Evolutionary conservation across 2,329 filamentous ascomycete genomes (phyloP).

Genomic region (Cordyceps militaris): DNA sequence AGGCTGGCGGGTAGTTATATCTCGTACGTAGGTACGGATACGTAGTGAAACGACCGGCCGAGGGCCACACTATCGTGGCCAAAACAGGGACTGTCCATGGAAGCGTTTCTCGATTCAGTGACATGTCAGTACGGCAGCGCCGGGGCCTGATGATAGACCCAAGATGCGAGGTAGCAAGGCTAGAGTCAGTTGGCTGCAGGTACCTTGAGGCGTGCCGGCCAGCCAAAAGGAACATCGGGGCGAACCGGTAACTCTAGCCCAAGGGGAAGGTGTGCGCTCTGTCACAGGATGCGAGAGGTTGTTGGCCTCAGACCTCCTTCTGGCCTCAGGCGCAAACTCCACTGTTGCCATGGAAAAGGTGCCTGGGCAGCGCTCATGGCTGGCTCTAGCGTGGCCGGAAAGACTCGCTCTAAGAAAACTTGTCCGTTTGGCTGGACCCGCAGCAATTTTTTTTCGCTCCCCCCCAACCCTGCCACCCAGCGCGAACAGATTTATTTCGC

Average conservation of each 20-base stretch:
- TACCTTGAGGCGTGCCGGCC: not conserved
- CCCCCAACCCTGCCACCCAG: constrained; percentile 36
- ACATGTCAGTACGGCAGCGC: not conserved
- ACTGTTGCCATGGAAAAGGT: constrained; percentile 16
- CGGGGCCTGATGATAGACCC: not conserved
- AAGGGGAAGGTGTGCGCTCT: not conserved
- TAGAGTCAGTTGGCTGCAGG: not conserved
- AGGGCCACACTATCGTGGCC: too few species aligned
- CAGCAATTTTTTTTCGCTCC: constrained; percentile 43
- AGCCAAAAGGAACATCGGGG: constrained; percentile 7
- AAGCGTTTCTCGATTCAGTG: not conserved
- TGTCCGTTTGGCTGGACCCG: constrained; percentile 34
- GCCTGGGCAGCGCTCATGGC: not conserved
- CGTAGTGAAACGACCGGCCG: too few species aligned
- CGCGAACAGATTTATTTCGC: constrained; percentile 40
- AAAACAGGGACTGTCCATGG: not conserved
- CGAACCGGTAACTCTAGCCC: constrained; percentile 12
- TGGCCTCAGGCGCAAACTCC: constrained; percentile 13
- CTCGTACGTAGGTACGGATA: too few species aligned
- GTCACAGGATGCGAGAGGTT: not conserved
- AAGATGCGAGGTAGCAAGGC: not conserved
- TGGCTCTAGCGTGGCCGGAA: constrained; percentile 34
- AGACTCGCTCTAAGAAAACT: constrained; percentile 48
- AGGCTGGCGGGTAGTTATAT: constrained; percentile 1
- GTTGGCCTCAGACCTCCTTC: constrained; percentile 6